phyloP scores from a whole-genome alignment of 1,139 yeast genomes.

The Suhomyces maxii region DNA sequence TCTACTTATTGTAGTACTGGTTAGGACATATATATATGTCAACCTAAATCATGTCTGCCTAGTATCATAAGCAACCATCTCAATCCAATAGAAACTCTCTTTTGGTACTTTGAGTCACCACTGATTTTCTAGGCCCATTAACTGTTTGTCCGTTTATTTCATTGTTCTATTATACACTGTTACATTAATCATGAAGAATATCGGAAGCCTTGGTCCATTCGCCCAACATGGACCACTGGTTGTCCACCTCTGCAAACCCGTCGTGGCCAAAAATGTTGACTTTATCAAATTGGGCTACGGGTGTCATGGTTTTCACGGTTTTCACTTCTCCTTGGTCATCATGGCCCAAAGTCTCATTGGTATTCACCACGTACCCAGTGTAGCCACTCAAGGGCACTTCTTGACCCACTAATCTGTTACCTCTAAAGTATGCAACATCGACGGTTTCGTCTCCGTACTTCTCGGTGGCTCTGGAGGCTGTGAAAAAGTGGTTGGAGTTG shows the following conservation, averaged over 20 bases:
- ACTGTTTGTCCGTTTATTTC: background rate
- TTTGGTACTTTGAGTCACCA: too few relatives aligned
- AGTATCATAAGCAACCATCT: too few relatives aligned
- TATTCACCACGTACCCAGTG: slow-evolving; percentile 33
- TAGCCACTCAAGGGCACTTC: slow-evolving; percentile 22
- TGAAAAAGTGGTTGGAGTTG: slow-evolving; percentile 36
- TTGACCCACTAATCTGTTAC: slow-evolving; percentile 39
- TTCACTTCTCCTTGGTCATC: slow-evolving; percentile 18
- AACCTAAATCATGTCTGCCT: too few relatives aligned
- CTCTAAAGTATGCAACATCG: slow-evolving; percentile 39
- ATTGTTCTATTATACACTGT: background rate
- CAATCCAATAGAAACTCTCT: too few relatives aligned
- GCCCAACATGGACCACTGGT: slow-evolving; percentile 34
- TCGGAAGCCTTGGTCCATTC: slow-evolving; percentile 38
- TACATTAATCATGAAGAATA: slow-evolving; percentile 26
- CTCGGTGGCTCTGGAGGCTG: slow-evolving; percentile 33
- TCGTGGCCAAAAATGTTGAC: slow-evolving; percentile 44
- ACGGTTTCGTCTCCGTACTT: slow-evolving; percentile 16
- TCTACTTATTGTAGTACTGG: too few relatives aligned
- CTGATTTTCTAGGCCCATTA: background rate
- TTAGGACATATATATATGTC: too few relatives aligned
- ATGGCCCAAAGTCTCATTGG: slow-evolving; percentile 29
- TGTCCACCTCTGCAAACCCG: slow-evolving; percentile 27
- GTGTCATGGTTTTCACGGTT: slow-evolving; percentile 28
- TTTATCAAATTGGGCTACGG: slow-evolving; percentile 34